Evolutionary conservation across 345 rosid species (phyloP).

Genomic region (Garcia nutans): DNA sequence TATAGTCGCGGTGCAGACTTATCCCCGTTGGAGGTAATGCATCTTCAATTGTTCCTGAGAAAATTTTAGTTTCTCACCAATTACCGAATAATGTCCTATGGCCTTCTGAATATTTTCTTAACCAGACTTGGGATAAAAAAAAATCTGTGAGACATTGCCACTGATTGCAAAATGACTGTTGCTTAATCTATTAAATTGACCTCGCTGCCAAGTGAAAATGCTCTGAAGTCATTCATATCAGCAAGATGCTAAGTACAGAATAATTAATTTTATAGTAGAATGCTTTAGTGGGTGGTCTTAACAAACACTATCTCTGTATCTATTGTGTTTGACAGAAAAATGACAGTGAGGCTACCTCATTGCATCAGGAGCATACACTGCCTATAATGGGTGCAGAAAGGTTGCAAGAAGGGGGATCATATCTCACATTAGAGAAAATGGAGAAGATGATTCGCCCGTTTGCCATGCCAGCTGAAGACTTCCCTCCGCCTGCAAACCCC

Average conservation of each 20-base stretch:
- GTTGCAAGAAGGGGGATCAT: constrained; percentile 84
- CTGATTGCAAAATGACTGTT: neutral
- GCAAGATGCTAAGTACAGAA: neutral
- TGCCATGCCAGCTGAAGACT: constrained; percentile 98
- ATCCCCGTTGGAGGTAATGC: constrained; percentile 81
- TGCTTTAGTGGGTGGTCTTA: neutral
- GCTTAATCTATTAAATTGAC: neutral
- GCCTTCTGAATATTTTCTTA: neutral
- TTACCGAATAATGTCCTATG: neutral
- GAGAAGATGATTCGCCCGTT: constrained; percentile 91
- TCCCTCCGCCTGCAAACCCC: constrained; percentile 85
- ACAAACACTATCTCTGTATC: neutral
- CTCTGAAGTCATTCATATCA: neutral
- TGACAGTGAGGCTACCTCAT: constrained; percentile 58
- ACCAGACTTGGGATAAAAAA: too few species aligned
- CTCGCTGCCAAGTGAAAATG: neutral
- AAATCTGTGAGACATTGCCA: neutral
- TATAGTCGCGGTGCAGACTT: constrained; percentile 98
- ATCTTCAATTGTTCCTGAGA: neutral
- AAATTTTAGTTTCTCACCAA: neutral
- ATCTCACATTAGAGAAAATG: constrained; percentile 83
- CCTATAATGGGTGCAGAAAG: constrained; percentile 99
- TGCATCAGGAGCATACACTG: constrained; percentile 90
- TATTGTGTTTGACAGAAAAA: constrained; percentile 48
- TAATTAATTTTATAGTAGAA: neutral